phyloP scores from a whole-genome alignment of 208 protist species.

The Lotmaria passim region DNA sequence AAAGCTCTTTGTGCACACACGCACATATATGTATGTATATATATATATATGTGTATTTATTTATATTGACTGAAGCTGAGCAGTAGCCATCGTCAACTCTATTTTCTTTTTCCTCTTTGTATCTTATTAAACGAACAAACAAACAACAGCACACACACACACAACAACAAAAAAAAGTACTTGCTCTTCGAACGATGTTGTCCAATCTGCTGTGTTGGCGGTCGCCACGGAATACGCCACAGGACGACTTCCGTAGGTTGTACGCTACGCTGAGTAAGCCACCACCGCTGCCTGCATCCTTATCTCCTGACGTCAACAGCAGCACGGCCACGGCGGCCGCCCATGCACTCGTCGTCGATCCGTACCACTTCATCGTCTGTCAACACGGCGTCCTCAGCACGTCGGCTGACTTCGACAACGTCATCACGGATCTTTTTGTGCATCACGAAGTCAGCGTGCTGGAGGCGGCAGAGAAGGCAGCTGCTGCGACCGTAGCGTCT shows the following conservation, averaged over 20 bases:
- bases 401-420: slow-evolving; percentile 48
- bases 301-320: background rate
- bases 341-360: slow-evolving; percentile 33
- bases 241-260: slow-evolving; percentile 18
- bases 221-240: slow-evolving; percentile 1
- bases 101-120: no score
- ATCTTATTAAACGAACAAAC: slow-evolving; percentile 1
- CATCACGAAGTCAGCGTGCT: slow-evolving; percentile 36
- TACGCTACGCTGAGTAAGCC: slow-evolving; percentile 14
- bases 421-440: slow-evolving; percentile 41
- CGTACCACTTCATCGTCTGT: slow-evolving; percentile 65
- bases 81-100: no score
- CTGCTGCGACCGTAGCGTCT: background rate
- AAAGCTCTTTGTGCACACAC: no score
- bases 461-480: slow-evolving; percentile 22
- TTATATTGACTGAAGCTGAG: no score
- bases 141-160: slow-evolving; percentile 5
- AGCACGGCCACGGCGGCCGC: background rate
- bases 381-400: slow-evolving; percentile 72
- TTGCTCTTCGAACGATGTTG: slow-evolving; percentile 12
- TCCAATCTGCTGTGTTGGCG: slow-evolving; percentile 3
- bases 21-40: no score
- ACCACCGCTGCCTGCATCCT: background rate
- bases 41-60: no score
- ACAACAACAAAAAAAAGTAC: background rate